Percentiles rank a stretch among this genome's conserved stretches.
These are phyloP conservation scores for Martiniozyma asiatica DNA, from an alignment of 1,139 yeast species.

Conservation along the genomic window DNA sequence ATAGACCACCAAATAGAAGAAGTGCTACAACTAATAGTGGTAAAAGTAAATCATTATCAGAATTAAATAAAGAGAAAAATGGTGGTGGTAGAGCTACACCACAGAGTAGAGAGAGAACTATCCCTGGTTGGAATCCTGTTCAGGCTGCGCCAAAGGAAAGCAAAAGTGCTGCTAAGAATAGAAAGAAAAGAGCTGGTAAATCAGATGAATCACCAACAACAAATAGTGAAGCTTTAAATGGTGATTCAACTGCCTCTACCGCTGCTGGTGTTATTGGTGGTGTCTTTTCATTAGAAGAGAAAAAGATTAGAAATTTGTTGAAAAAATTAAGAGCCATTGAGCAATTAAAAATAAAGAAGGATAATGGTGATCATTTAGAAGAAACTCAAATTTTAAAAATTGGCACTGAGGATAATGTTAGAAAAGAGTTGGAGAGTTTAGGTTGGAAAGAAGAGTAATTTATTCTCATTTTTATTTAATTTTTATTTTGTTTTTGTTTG, in stretches of 20 bases:
- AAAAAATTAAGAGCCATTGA: constrained; percentile 93
- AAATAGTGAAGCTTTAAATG: constrained; percentile 1
- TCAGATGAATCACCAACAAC: constrained; percentile 11
- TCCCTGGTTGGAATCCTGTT: constrained; percentile 24
- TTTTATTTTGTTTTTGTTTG: too few species aligned
- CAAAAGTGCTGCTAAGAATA: constrained; percentile 53
- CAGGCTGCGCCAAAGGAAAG: constrained; percentile 21
- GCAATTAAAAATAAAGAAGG: constrained; percentile 74
- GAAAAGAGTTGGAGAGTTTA: constrained; percentile 55
- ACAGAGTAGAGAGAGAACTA: constrained; percentile 13
- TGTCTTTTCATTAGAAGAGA: constrained; percentile 66
- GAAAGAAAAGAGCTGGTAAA: constrained; percentile 68
- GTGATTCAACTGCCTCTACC: constrained; percentile 7
- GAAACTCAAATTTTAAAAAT: constrained; percentile 89
- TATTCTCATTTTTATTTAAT: too few species aligned
- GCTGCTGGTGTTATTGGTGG: constrained; percentile 39
- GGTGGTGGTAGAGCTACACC: constrained; percentile 8
- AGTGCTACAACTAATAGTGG: constrained; percentile 14
- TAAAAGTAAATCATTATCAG: constrained; percentile 40
- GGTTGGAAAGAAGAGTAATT: constrained; percentile 34
- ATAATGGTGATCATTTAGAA: constrained; percentile 74
- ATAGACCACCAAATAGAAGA: constrained; percentile 89
- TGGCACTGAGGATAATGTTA: constrained; percentile 69
- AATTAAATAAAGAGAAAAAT: constrained; percentile 34
- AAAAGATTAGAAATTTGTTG: constrained; percentile 78